Evolutionary conservation across 163 green algal species (phyloP), one percentile per base, ranked within the genome.

Genomic region (Volvox carteri): DNA sequence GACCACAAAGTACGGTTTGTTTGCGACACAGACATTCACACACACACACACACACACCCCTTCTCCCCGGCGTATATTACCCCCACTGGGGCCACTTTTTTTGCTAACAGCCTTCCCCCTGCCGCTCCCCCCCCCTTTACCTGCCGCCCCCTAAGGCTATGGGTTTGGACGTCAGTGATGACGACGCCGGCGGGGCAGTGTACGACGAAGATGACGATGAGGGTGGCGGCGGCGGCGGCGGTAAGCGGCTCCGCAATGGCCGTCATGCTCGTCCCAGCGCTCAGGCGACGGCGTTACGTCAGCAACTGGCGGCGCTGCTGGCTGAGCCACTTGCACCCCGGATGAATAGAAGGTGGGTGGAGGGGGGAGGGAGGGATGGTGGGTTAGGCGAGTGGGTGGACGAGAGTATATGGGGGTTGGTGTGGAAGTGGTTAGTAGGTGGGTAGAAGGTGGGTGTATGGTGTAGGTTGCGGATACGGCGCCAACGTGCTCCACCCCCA

Each of bases 301-400:
- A 80, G 62, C 84, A 97, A 90, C 90, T 98, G 84, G 92, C 89
- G n/a, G 50, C 74, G 9, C 88, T 95, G 67, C 91, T 98, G 48
- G 50, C 95, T 0, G 84, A 94, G 79, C 96, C 96, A 21, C 88
- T 98, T 89, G 91, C 93, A 87, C 91, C 93, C 9, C 86, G 46
- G 6, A 96, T 96, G 86, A 96, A 89, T 78, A 56, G 54, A 14
- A 93, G 93, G 80, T 87, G 78, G 7, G 77, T 7, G 6, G 4
- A 25, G 21, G 72, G 41, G 23, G 11, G 1, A 42, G 72, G 42
- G 2, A 28, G 0, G 41, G 72, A 5, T 25, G 21, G 41, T 1
- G 3, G 2, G 72, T 1, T n/a, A n/a, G n/a, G n/a, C n/a, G n/a
- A n/a, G n/a, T n/a, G n/a, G n/a, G n/a, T n/a, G n/a, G n/a, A n/a